Evolutionary conservation across 106 monocot genomes (phyloP).

Genomic region (Cymbidium sinense): DNA sequence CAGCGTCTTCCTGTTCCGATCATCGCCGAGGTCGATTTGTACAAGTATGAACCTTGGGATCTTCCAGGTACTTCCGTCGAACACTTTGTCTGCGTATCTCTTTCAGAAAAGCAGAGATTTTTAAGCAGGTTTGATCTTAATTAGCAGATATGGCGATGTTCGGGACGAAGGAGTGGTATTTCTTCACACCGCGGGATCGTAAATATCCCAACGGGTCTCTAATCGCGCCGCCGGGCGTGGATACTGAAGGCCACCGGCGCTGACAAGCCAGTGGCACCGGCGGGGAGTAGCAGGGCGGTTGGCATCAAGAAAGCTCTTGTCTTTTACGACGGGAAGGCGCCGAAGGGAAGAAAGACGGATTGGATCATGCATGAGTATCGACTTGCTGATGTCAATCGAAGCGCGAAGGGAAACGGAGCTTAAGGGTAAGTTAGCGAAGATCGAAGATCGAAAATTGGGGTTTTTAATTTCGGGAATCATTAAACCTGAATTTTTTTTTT

Average conservation of each 20-base stretch:
- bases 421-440: slow-evolving; percentile 23
- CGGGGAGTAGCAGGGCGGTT: slow-evolving; percentile 9
- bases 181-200: slow-evolving; percentile 41
- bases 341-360: slow-evolving; percentile 53
- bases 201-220: slow-evolving; percentile 43
- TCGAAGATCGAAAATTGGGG: background rate
- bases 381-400: slow-evolving; percentile 24
- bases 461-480: background rate
- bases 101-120: background rate
- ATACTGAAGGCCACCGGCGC: slow-evolving; percentile 62
- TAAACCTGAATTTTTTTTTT: background rate
- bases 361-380: slow-evolving; percentile 94
- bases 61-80: slow-evolving; percentile 31
- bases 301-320: slow-evolving; percentile 66
- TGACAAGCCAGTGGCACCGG: slow-evolving; percentile 42
- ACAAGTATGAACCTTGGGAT: slow-evolving; percentile 56
- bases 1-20: slow-evolving; percentile 35
- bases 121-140: background rate
- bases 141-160: slow-evolving; percentile 44
- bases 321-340: slow-evolving; percentile 63
- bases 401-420: slow-evolving; percentile 27
- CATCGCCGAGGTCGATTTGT: slow-evolving; percentile 60
- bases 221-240: slow-evolving; percentile 38
- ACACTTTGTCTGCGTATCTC: background rate
- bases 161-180: slow-evolving; percentile 57